A percentile compares a stretch with the other conserved stretches of the same genome.
Conservation (phyloP, 805 yeast species). For the Kodamaea fukazawae region DNA sequence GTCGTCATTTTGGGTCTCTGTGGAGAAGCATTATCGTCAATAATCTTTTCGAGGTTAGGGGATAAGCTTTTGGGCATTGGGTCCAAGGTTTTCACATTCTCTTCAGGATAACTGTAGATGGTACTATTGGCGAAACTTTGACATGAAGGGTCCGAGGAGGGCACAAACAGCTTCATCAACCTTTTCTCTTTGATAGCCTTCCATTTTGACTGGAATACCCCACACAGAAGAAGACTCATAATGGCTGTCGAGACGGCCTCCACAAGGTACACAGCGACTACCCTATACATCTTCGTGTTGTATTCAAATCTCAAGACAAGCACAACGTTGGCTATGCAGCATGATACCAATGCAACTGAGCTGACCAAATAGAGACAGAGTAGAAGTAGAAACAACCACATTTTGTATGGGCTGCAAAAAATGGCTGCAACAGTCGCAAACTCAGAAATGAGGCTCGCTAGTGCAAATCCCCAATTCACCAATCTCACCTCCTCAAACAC, state of each 20-base stretch:
- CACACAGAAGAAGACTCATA: slow-evolving; percentile 4
- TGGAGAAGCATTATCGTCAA: no score
- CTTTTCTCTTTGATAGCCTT: slow-evolving; percentile 10
- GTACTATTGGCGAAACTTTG: not conserved
- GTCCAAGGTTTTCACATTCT: slow-evolving; percentile 1
- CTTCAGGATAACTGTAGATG: not conserved
- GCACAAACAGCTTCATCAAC: slow-evolving; percentile 9
- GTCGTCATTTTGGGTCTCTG: no score
- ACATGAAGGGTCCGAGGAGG: slow-evolving; percentile 7
- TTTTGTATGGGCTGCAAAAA: no score
- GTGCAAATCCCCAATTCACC: no score
- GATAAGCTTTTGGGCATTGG: not conserved
- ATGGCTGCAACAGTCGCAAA: no score
- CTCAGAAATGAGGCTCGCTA: no score
- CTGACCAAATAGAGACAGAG: not conserved
- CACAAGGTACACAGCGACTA: not conserved
- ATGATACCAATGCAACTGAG: not conserved
- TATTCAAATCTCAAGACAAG: not conserved
- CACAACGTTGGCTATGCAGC: not conserved
- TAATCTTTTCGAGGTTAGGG: no score
- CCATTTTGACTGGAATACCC: slow-evolving; percentile 3
- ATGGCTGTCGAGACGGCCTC: not conserved
- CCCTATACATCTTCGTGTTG: not conserved
- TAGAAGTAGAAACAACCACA: slow-evolving; percentile 1
- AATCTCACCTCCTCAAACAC: no score